A percentile compares a stretch with the other conserved stretches of the same genome.
phyloP scores from a whole-genome alignment of 805 yeast genomes.

The Zygosaccharomyces siamensis region DNA sequence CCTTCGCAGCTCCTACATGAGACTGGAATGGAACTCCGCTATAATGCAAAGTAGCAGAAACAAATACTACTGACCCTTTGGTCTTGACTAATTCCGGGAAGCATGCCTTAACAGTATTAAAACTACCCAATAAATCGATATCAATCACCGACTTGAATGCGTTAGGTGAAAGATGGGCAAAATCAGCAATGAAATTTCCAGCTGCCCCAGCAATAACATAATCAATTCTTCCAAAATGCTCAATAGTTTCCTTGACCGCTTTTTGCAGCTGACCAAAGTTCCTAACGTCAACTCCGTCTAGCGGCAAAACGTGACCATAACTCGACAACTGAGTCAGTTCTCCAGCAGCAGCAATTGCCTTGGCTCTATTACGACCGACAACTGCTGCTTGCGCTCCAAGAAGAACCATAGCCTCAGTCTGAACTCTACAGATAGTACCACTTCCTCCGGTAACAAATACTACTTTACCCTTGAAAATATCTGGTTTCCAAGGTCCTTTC shows the following conservation, averaged over 20 bases:
- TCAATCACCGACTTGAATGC: constrained; percentile 86
- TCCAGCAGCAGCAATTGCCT: constrained; percentile 61
- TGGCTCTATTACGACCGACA: constrained; percentile 67
- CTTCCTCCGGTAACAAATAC: constrained; percentile 95
- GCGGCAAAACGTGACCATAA: constrained; percentile 57
- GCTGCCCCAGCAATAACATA: constrained; percentile 94
- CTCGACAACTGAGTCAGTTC: constrained; percentile 56
- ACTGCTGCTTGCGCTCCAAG: constrained; percentile 87
- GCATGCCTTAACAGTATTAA: constrained; percentile 82
- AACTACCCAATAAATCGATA: constrained; percentile 85
- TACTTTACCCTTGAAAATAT: constrained; percentile 75
- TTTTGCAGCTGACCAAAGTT: constrained; percentile 49
- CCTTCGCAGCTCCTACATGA: constrained; percentile 94
- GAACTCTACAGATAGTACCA: constrained; percentile 91
- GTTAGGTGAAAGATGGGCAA: constrained; percentile 71
- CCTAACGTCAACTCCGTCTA: constrained; percentile 76
- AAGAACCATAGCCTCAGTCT: constrained; percentile 74
- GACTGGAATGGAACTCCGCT: constrained; percentile 83
- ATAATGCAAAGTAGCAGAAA: constrained; percentile 86
- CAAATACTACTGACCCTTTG: constrained; percentile 71
- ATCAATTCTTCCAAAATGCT: constrained; percentile 71
- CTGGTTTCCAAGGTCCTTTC: constrained; percentile 46
- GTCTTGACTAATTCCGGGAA: constrained; percentile 57
- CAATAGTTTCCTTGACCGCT: constrained; percentile 66
- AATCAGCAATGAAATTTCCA: constrained; percentile 82